Conservation (phyloP, 1,284 basidiomycete genomes). For the Malassezia cuniculi region DNA sequence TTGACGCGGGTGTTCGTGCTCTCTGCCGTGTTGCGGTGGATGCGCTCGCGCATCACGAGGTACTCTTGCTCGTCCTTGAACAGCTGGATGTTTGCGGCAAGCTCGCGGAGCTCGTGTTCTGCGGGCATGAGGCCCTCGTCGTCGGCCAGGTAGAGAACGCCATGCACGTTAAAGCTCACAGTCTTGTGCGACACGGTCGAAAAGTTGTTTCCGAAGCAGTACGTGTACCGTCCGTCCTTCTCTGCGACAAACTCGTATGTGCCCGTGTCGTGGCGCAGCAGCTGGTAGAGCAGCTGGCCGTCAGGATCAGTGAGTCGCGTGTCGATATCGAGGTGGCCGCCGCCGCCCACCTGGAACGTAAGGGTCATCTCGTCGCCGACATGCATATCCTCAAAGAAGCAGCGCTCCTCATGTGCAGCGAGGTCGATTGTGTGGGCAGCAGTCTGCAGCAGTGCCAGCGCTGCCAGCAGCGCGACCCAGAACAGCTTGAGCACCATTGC, state of each 20-base stretch:
- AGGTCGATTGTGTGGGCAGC: conserved; percentile 50
- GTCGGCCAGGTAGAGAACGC: conserved; percentile 79
- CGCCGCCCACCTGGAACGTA: conserved; percentile 93
- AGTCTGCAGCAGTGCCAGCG: conserved; percentile 2
- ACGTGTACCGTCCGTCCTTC: conserved; percentile 74
- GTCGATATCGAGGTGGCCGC: conserved; percentile 91
- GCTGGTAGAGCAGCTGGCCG: conserved; percentile 58
- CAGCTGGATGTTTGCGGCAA: conserved; percentile 70
- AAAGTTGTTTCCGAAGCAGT: conserved; percentile 98
- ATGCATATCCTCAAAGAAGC: conserved; percentile 96
- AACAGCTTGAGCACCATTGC: neutral
- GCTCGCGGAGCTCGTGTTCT: conserved; percentile 78
- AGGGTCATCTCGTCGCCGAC: conserved; percentile 96
- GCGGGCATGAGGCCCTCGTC: conserved; percentile 65
- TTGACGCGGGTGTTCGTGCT: conserved; percentile 76
- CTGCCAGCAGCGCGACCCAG: conserved; percentile 11
- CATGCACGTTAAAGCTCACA: conserved; percentile 94
- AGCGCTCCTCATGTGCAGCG: conserved; percentile 73
- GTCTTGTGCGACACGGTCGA: conserved; percentile 86
- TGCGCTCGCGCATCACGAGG: conserved; percentile 80
- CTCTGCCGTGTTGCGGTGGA: conserved; percentile 69
- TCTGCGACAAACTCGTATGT: conserved; percentile 74
- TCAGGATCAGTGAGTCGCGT: conserved; percentile 68
- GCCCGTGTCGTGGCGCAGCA: conserved; percentile 76
- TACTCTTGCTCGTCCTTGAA: conserved; percentile 99